Base-by-base conservation (phyloP, 192 early-diverging fungal species). In the Oehlia diaphana region DNA sequence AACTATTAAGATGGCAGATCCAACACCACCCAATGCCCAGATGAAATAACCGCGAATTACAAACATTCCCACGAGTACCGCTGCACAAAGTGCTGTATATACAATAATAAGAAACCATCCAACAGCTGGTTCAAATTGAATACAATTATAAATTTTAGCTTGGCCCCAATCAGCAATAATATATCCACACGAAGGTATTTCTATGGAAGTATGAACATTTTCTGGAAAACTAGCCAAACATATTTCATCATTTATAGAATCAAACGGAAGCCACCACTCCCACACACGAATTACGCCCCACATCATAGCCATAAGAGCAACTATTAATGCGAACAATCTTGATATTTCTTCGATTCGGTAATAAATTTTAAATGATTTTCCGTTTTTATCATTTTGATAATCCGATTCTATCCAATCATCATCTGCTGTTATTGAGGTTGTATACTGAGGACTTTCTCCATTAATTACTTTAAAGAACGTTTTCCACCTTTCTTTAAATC, bases 401-500 rank as follows among this genome's bases (percentile, higher is more conserved):
- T 5, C 39, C 10, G 19, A 31, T 31, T 70, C 13, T 19, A 28
- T 13, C 31, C 13, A 2, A 39, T 14, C 14, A 70, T 70, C 68
- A 26, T 26, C 26, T 26, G 26, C 0, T 39, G 26, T 14, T 50
- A 3, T 50, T 28, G 13, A 47, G 9, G 21, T 1, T 9, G 16
- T 72, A n/a, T 47, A 44, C 21, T 44, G 12, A 3, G 71, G 71
- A 19, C 13, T 44, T 44, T 72, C 19, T 28, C 71, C 39, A 72
- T 10, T 12, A 7, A 50, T 28, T 44, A 47, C 71, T 26, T 2
- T 13, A 72, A 72, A 50, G 21, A 72, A 44, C 2, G 71, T 72
- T 72, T 72, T 72, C 71, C 71, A 72, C 23, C 71, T 72, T 28
- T 72, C 21, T 72, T 44, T 72, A 72, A 72, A 72, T 9, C 39